Conservation (phyloP, 2,329 filamentous ascomycete species). For the Curvularia eragrostidis region DNA sequence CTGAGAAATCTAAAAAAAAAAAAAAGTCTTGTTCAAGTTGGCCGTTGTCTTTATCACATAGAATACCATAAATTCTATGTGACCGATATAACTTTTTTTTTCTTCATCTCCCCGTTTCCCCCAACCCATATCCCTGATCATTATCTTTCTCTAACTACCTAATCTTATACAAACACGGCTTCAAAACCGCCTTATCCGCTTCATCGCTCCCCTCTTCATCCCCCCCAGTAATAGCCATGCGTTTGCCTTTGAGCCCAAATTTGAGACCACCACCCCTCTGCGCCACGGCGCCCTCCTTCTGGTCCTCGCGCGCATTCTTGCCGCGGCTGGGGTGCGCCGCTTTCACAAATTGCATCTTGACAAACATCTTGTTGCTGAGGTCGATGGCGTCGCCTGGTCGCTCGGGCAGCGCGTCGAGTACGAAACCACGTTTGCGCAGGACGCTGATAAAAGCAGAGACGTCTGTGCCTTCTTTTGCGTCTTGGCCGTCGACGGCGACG, state of each 20-base stretch:
- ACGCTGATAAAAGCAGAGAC: slow-evolving; percentile 87
- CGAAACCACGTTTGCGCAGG: slow-evolving; percentile 79
- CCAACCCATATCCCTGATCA: too few relatives aligned
- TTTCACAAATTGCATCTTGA: slow-evolving; percentile 95
- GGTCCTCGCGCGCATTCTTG: slow-evolving; percentile 66
- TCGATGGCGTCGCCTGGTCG: slow-evolving; percentile 72
- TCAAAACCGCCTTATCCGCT: slow-evolving; percentile 75
- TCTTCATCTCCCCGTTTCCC: too few relatives aligned
- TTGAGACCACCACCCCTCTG: slow-evolving; percentile 52
- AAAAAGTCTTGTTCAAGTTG: neutral
- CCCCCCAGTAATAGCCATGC: slow-evolving; percentile 11
- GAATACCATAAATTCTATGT: neutral
- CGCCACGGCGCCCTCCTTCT: slow-evolving; percentile 40
- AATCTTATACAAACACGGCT: slow-evolving; percentile 96
- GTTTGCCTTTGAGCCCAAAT: slow-evolving; percentile 26
- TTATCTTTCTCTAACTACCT: too few relatives aligned
- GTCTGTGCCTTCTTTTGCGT: slow-evolving; percentile 76
- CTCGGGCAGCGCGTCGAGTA: slow-evolving; percentile 64
- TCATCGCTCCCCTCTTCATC: slow-evolving; percentile 58
- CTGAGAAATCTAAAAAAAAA: neutral
- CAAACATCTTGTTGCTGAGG: slow-evolving; percentile 96
- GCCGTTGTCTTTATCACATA: neutral
- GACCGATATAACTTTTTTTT: neutral
- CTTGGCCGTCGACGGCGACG: slow-evolving; percentile 70
- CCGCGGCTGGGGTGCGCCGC: slow-evolving; percentile 75